Percentiles rank a stretch among this genome's conserved stretches.
Conservation (phyloP, 495 filamentous ascomycete genomes). For the Rostrohypoxylon terebratum region DNA sequence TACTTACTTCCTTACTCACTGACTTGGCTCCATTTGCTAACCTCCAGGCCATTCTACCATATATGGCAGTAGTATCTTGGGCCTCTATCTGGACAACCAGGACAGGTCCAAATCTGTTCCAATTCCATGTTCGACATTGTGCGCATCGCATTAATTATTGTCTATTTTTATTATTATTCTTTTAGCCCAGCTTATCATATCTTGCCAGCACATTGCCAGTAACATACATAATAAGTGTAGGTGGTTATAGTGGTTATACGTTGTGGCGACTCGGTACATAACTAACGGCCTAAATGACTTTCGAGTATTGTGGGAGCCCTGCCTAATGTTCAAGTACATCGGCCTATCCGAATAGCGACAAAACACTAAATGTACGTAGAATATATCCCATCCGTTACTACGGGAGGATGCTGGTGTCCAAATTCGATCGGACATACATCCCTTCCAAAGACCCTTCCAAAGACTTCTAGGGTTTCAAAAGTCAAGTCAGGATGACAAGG, state of each 20-base stretch:
- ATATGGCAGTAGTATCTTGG: constrained; percentile 10
- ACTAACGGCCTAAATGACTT: constrained; percentile 11
- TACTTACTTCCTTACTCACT: constrained; percentile 20
- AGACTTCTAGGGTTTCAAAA: not conserved
- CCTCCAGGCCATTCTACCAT: not conserved
- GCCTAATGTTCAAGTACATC: constrained; percentile 8
- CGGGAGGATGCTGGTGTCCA: constrained; percentile 32
- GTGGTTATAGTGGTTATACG: constrained; percentile 13
- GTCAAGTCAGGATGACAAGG: constrained; percentile 6
- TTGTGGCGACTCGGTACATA: constrained; percentile 26
- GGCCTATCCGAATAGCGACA: not conserved
- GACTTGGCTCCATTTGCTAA: constrained; percentile 14
- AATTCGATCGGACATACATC: constrained; percentile 23
- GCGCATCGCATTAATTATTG: constrained; percentile 34
- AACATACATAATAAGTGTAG: too few species aligned
- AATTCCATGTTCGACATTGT: constrained; percentile 34
- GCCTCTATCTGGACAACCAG: constrained; percentile 39
- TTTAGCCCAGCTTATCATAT: constrained; percentile 35
- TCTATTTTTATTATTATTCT: constrained; percentile 1
- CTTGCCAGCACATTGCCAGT: constrained; percentile 35
- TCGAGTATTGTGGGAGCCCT: not conserved
- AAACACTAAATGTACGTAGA: not conserved
- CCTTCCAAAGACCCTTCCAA: not conserved
- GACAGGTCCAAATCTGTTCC: constrained; percentile 27
- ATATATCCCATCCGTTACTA: not conserved